These are phyloP conservation scores for Phytopythium cucurbitacearum DNA, from an alignment of 352 stramenopile species.

Conservation along the genomic window DNA sequence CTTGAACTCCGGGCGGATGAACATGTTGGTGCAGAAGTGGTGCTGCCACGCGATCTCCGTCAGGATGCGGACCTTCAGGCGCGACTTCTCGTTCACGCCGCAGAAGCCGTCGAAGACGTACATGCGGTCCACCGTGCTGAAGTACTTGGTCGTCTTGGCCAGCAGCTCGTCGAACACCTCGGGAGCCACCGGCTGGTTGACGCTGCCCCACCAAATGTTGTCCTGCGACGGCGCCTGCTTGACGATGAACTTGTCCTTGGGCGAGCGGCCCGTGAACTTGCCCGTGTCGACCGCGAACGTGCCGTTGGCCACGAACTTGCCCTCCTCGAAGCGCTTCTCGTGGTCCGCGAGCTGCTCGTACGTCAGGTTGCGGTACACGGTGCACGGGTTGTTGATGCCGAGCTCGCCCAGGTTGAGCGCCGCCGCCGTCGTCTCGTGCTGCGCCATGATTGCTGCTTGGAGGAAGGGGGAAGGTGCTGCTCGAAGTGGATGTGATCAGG, in stretches of 20 bases:
- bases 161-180: constrained; percentile 47
- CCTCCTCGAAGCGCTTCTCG: constrained; percentile 46
- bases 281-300: constrained; percentile 61
- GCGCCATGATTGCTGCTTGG: constrained; percentile 20
- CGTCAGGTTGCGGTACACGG: constrained; percentile 51
- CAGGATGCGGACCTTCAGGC: constrained; percentile 52
- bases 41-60: constrained; percentile 61
- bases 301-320: constrained; percentile 48
- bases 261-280: constrained; percentile 59
- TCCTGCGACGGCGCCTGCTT: constrained; percentile 41
- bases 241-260: constrained; percentile 66
- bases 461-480: constrained; percentile 3
- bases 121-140: constrained; percentile 41
- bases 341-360: constrained; percentile 44
- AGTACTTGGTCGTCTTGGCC: constrained; percentile 48
- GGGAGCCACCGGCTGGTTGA: constrained; percentile 53
- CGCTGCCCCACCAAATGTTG: constrained; percentile 45
- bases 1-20: constrained; percentile 58
- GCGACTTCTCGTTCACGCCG: constrained; percentile 55
- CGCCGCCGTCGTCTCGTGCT: constrained; percentile 61
- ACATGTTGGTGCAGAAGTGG: constrained; percentile 74
- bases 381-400: constrained; percentile 36
- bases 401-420: constrained; percentile 30
- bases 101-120: constrained; percentile 66
- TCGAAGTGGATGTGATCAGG: constrained; percentile 2